Conservation (phyloP, 2,329 filamentous ascomycete species). For the Alternaria incomplexa region DNA sequence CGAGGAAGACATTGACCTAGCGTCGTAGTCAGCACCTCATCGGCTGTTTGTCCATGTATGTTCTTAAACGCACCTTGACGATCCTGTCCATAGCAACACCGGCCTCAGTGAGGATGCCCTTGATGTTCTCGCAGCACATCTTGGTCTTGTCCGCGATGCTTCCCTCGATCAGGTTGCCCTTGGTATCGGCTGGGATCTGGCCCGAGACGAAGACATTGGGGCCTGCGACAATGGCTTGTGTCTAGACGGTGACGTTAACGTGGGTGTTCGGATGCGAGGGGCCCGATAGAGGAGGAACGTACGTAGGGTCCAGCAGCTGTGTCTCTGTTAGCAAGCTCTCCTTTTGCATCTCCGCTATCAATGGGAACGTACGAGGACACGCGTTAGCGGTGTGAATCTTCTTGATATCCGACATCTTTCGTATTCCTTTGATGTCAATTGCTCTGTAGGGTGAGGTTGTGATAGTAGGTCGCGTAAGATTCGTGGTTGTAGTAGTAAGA, state of each 20-base stretch:
- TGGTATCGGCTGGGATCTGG: conserved; percentile 74
- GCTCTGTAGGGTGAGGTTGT: neutral
- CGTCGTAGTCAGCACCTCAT: neutral
- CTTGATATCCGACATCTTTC: conserved; percentile 53
- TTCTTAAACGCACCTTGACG: conserved; percentile 71
- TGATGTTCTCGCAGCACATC: conserved; percentile 78
- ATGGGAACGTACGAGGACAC: conserved; percentile 50
- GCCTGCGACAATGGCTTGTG: conserved; percentile 70
- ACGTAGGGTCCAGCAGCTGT: conserved; percentile 54
- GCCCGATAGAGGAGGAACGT: conserved; percentile 26
- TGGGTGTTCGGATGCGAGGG: neutral
- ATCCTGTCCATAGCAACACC: conserved; percentile 79
- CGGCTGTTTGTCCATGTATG: neutral
- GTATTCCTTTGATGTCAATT: neutral
- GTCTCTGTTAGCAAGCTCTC: neutral
- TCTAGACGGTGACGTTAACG: conserved; percentile 31
- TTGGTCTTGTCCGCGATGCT: conserved; percentile 72
- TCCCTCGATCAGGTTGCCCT: conserved; percentile 66
- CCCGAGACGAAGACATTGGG: conserved; percentile 74
- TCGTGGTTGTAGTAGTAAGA: neutral
- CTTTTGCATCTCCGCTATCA: neutral
- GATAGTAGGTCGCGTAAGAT: neutral
- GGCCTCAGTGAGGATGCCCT: conserved; percentile 81
- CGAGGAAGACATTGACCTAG: conserved; percentile 74
- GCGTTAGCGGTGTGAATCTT: conserved; percentile 52